phyloP scores from a whole-genome alignment of 192 early-diverging fungal genomes.

The Coemansia sp. region DNA sequence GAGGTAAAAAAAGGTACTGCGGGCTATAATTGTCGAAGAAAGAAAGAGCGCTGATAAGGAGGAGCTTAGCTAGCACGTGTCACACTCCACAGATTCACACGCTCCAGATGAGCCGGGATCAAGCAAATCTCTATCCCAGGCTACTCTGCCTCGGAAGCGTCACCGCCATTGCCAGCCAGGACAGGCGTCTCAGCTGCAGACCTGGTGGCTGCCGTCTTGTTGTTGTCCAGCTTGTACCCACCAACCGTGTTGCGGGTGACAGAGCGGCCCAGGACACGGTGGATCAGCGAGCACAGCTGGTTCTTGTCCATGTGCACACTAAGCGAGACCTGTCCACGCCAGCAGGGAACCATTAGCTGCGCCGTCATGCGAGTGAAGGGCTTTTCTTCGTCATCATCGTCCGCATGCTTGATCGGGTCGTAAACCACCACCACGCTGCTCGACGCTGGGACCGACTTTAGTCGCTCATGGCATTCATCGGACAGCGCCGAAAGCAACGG shows the following conservation, averaged over 20 bases:
- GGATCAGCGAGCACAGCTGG: constrained; percentile 62
- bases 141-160: not conserved
- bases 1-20: not conserved
- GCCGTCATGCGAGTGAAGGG: constrained; percentile 45
- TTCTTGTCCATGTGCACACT: constrained; percentile 74
- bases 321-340: constrained; percentile 70
- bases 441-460: constrained; percentile 42
- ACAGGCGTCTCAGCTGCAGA: not conserved
- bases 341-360: constrained; percentile 64
- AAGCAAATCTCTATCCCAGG: too few species aligned
- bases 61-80: not conserved
- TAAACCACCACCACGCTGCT: constrained; percentile 63
- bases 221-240: constrained; percentile 39
- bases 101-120: not conserved
- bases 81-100: not conserved
- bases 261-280: constrained; percentile 48
- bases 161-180: not conserved
- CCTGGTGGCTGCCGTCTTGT: constrained; percentile 16
- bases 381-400: constrained; percentile 28
- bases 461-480: constrained; percentile 38
- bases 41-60: not conserved
- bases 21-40: not conserved
- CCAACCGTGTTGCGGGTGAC: constrained; percentile 25
- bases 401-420: constrained; percentile 30
- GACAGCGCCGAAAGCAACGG: constrained; percentile 56